Evolutionary conservation across 2,329 filamentous ascomycete genomes (phyloP), one percentile per base, ranked within the genome.

Genomic region (Elsinoe perseae): DNA sequence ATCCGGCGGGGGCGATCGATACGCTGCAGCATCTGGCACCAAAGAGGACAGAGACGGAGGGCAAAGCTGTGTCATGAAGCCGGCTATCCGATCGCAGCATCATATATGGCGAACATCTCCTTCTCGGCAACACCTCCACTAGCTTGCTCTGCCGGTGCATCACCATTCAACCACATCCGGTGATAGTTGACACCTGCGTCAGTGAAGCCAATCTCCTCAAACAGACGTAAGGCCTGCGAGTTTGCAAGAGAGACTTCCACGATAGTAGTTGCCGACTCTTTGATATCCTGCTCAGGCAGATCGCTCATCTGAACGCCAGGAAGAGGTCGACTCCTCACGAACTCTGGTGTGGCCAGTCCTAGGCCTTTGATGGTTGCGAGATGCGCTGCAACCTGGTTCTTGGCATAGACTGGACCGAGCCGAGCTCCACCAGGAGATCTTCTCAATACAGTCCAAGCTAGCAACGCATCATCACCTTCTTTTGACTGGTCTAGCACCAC

Each of bases 1-100:
- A 95, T 64, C 87, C 91, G 77, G 79, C 90, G 62, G 90, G 92
- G 1, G 92, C 92, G 12, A 91, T 97, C 21, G 60, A 61, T 10
- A 69, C 67, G 62, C 61, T 70, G 7, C 64, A 66, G 38, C 63
- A 69, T 57, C 59, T 71, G 16, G 61, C 61, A 2, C 56, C 61
- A 12, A 27, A 25, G 42, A 48, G 40, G 42, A 52, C 28, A 21
- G 48, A 28, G 28, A 52, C 28, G 28, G 48, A 34, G 10, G 48
- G 25, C 4, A 38, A 36, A 20, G 14, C 48, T 4, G 48, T 38
- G 28, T n/a, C 27, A 30, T 20, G 28, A 50, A 14, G 9, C n/a
- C 12, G 25, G 10, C 52, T 55, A 62, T 21, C 62, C 62, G 7
- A 58, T 59, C 7, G 60, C 62, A 23, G 70, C 69, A 61, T 71